These are phyloP conservation scores for Suillus variegatus DNA, from an alignment of 768 basidiomycete species.

Conservation along the genomic window DNA sequence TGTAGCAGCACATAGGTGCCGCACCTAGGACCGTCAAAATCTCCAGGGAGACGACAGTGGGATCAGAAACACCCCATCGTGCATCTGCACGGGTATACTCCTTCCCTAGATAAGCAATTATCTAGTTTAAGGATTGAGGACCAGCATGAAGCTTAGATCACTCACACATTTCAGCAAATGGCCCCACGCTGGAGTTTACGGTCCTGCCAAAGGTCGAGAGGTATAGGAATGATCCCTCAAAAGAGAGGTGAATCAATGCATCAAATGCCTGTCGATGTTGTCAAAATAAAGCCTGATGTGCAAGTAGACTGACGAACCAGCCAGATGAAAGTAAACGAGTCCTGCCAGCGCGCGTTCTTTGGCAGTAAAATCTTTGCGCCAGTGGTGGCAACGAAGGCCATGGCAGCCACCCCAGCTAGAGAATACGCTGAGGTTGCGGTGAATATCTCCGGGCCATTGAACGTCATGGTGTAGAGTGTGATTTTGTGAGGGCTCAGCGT, in stretches of 20 bases:
- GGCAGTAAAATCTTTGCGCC: slow-evolving; percentile 60
- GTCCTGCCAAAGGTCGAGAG: slow-evolving; percentile 73
- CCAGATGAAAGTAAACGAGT: slow-evolving; percentile 77
- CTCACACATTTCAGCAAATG: slow-evolving; percentile 77
- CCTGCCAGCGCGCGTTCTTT: slow-evolving; percentile 62
- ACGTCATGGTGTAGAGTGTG: slow-evolving; percentile 17
- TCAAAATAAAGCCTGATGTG: slow-evolving; percentile 5
- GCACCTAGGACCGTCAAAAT: slow-evolving; percentile 76
- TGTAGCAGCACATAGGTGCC: slow-evolving; percentile 73
- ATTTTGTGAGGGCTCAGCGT: neutral
- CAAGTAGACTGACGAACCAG: slow-evolving; percentile 45
- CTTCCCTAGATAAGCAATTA: slow-evolving; percentile 50
- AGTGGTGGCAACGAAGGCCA: slow-evolving; percentile 53
- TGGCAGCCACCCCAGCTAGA: slow-evolving; percentile 54
- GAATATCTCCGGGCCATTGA: slow-evolving; percentile 36
- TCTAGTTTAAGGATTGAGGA: slow-evolving; percentile 2
- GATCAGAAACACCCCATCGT: slow-evolving; percentile 80
- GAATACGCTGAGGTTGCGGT: slow-evolving; percentile 65
- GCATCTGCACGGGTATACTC: slow-evolving; percentile 81
- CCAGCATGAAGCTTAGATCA: neutral
- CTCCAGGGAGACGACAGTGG: slow-evolving; percentile 81
- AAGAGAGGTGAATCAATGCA: slow-evolving; percentile 74
- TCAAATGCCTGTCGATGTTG: slow-evolving; percentile 62
- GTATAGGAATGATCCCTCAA: slow-evolving; percentile 82
- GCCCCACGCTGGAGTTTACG: slow-evolving; percentile 67